Base-by-base conservation (phyloP, 2,329 filamentous ascomycete species). In the Ambrosiella xylebori region DNA sequence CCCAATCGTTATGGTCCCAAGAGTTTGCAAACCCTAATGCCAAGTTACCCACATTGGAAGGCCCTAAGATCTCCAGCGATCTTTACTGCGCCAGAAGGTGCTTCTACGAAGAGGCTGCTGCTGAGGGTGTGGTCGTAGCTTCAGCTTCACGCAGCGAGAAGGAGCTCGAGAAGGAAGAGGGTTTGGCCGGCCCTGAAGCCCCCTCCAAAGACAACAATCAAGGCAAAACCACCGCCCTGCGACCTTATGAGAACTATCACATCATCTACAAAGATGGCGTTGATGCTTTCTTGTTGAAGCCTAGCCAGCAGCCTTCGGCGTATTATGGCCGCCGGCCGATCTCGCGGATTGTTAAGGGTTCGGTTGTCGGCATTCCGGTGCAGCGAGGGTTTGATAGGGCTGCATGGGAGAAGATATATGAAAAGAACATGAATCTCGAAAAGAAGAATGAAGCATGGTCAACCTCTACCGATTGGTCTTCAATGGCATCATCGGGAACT, bases 311-410 rank as follows among this genome's bases (percentile, higher is more conserved):
- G 61, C 89, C 91, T 1, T 96, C 91, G 0, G 81, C 81, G 15
- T 90, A 94, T 63, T 89, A 94, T 65, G 85, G 86, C 9, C 78
- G 93, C 62, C 79, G 81, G 54, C 93, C 93, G 0, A 74, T 96
- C 2, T 78, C 82, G 45, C 89, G 91, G 64, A 93, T 97, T 58
- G 80, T 86, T 63, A 95, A 86, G 70, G 89, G 88, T 0, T 73
- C 84, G 55, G 83, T 83, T 6, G 83, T 98, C 57, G 93, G 93
- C 0, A 81, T 95, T 12, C 83, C 85, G 2, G 86, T 97, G n/a
- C 78, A 94, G 13, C 82, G 93, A 59, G 93, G 93, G 0, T 98
- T 98, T 65, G 82, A 94, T 67, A 79, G 85, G 62, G 75, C 76
- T 39, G 71, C 74, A 1, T 98, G 91, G 90, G 79, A 86, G 61